Base-by-base conservation (phyloP, 441 rosid species). In the Arabidopsis lyrata region DNA sequence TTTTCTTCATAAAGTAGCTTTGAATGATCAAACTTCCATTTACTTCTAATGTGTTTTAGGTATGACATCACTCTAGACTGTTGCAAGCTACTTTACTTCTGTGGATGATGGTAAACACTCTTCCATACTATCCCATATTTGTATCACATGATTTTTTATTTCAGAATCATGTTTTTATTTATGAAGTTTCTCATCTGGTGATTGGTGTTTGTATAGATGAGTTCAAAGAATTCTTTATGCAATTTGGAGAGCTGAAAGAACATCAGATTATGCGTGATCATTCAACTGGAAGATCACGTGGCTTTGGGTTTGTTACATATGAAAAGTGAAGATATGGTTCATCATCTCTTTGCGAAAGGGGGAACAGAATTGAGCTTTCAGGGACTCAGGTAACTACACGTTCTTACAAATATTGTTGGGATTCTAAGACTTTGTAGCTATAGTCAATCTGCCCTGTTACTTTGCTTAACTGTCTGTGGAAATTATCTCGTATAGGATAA, bases 261-360 rank as follows among this genome's bases (percentile, higher is more conserved):
- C 88, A 89, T 77, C 89, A 86, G 73, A 88, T 88, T 70, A 86
- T 88, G 88, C 82, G 85, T 69, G 93, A 88, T 65, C 90, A 88
- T 80, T 58, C 86, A 31, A 83, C 93, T 58, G 84, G 83, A 72
- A 87, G 93, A 65, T 88, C 90, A 12, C 93, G 93, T 57, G 93
- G 91, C 10, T 88, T 86, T 63, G 93, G 93, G 36, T 88, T 88
- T 80, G 81, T 88, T 35, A 86, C 91, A 48, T 88, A 80, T 59
- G 89, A 88, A 15, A 77, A 78, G 83, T 0, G 93, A 88, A 76
- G 83, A 85, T 32, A 86, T 83, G 22, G 91, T 88, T 58, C 91
- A 89, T 82, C 86, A 79, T 9, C 83, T 89, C 47, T 82, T 89
- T 77, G 80, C 77, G 11, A 91, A 83, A 81, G 93, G 93, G n/a